Percentiles rank a stretch among this genome's conserved stretches.
Evolutionary conservation across 345 rosid genomes (phyloP).

Genomic region (Populus ilicifolia): DNA sequence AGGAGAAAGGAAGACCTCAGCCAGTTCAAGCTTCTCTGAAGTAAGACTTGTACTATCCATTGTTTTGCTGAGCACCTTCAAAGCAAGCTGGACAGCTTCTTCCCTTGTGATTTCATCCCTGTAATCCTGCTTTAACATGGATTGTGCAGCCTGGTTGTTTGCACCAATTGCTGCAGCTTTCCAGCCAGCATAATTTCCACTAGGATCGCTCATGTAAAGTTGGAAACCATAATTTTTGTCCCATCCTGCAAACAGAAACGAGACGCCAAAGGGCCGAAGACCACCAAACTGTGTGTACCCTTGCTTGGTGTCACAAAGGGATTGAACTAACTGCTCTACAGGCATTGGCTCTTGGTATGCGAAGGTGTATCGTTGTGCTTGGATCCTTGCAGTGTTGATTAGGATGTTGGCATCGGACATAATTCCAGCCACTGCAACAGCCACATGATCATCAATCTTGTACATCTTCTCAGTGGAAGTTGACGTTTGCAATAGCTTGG

Average conservation of each 20-base stretch:
- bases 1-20: slow-evolving; percentile 75
- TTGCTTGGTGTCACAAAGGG: slow-evolving; percentile 93
- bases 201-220: slow-evolving; percentile 92
- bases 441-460: slow-evolving; percentile 95
- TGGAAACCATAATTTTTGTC: slow-evolving; percentile 91
- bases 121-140: slow-evolving; percentile 93
- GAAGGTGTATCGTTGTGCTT: slow-evolving; percentile 85
- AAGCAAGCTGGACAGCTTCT: slow-evolving; percentile 81
- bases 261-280: slow-evolving; percentile 93
- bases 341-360: slow-evolving; percentile 97
- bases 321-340: slow-evolving; percentile 91
- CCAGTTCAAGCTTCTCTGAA: slow-evolving; percentile 88
- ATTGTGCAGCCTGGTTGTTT: slow-evolving; percentile 96
- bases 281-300: slow-evolving; percentile 98
- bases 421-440: slow-evolving; percentile 95
- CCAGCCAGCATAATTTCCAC: slow-evolving; percentile 96
- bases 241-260: slow-evolving; percentile 93
- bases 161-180: slow-evolving; percentile 96
- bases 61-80: slow-evolving; percentile 91
- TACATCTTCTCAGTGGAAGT: slow-evolving; percentile 93
- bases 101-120: slow-evolving; percentile 85
- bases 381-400: slow-evolving; percentile 89
- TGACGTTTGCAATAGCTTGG: slow-evolving; percentile 89
- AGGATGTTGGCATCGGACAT: slow-evolving; percentile 98
- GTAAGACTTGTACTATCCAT: slow-evolving; percentile 98